Evolutionary conservation across 768 basidiomycete species (phyloP).

Genomic region (Rhodotorula babjevae): DNA sequence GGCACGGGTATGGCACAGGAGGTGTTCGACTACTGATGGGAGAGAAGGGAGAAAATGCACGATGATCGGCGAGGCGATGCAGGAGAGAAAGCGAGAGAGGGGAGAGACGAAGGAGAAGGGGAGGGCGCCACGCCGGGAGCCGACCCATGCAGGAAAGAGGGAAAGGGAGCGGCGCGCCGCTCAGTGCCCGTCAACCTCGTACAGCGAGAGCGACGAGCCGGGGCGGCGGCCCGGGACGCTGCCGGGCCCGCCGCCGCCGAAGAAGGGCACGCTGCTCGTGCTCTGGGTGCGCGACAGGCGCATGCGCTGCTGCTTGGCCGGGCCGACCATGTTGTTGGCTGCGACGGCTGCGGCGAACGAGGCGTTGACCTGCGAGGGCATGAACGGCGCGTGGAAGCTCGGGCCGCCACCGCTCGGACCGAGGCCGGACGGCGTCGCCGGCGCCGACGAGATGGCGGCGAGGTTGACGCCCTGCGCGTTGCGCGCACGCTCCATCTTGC

Average conservation of each 20-base stretch:
- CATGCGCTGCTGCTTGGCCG: slow-evolving; percentile 17
- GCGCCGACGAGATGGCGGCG: slow-evolving; percentile 6
- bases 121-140: background rate
- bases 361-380: background rate
- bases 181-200: slow-evolving; percentile 20
- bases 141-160: too few species aligned
- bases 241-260: background rate
- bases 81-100: background rate
- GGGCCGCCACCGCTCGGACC: background rate
- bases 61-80: background rate
- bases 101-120: background rate
- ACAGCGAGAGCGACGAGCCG: slow-evolving; percentile 7
- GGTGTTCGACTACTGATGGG: background rate
- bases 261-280: slow-evolving; percentile 15
- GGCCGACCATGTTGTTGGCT: background rate
- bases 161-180: background rate
- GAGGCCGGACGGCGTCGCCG: slow-evolving; percentile 7
- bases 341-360: slow-evolving; percentile 1
- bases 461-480: background rate
- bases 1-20: background rate
- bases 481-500: slow-evolving; percentile 30
- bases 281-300: slow-evolving; percentile 26
- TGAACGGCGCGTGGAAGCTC: slow-evolving; percentile 1
- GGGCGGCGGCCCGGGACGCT: background rate
- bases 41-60: background rate